phyloP scores from a whole-genome alignment of 2,329 filamentous ascomycete genomes.

The Epichloe coenophiala region DNA sequence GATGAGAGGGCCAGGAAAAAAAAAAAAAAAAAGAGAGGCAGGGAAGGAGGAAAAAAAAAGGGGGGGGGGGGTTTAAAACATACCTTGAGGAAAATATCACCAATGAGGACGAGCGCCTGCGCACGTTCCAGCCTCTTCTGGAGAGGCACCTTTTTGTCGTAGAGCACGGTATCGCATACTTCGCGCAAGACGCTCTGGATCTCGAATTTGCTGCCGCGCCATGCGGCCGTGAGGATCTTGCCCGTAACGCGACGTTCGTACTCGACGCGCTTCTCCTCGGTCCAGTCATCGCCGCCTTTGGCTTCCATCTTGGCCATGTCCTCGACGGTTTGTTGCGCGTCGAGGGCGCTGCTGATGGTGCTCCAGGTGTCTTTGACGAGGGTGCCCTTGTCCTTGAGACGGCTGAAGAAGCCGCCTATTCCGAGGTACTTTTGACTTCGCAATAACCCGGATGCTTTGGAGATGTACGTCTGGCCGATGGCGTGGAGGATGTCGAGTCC shows the following conservation, averaged over 20 bases:
- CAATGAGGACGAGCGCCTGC: constrained; percentile 76
- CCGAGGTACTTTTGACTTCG: constrained; percentile 96
- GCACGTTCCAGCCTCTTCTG: constrained; percentile 83
- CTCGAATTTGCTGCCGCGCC: constrained; percentile 93
- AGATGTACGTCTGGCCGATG: constrained; percentile 80
- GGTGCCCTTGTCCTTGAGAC: constrained; percentile 91
- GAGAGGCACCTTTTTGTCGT: constrained; percentile 63
- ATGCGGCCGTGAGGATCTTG: constrained; percentile 94
- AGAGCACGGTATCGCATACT: constrained; percentile 80
- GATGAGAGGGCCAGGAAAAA: not conserved
- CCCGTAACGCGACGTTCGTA: constrained; percentile 93
- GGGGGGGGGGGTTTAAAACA: too few relatives aligned
- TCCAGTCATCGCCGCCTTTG: constrained; percentile 92
- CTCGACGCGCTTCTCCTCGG: constrained; percentile 89
- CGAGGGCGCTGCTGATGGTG: constrained; percentile 89
- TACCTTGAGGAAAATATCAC: constrained; percentile 82
- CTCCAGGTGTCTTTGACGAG: constrained; percentile 98
- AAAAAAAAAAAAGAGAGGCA: not conserved
- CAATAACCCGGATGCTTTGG: constrained; percentile 75
- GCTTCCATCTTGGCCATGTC: constrained; percentile 97
- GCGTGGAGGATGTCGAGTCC: constrained; percentile 92
- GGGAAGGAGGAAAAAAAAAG: not conserved
- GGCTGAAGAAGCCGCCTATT: constrained; percentile 85
- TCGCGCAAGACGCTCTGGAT: constrained; percentile 92
- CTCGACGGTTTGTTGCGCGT: constrained; percentile 96